These are phyloP conservation scores for Cyberlindnera suaveolens DNA, from an alignment of 805 yeast genomes.

Conservation along the genomic window DNA sequence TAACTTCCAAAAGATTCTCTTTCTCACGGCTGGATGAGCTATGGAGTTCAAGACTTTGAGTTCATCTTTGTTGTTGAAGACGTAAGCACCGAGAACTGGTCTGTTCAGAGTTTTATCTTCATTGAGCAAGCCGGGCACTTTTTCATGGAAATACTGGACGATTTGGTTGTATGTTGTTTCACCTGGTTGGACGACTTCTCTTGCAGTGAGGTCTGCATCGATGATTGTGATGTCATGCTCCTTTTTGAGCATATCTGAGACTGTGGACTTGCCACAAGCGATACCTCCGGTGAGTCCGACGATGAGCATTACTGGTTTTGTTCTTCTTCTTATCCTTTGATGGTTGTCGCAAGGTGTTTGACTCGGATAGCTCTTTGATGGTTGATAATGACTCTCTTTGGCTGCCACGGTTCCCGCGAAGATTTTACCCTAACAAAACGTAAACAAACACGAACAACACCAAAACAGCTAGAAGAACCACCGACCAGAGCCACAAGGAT, in stretches of 20 bases:
- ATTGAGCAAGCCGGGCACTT: slow-evolving; percentile 42
- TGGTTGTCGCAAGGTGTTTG: not conserved
- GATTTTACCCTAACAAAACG: no score
- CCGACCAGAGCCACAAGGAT: not conserved
- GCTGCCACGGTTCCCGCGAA: no score
- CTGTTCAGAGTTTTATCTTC: slow-evolving; percentile 48
- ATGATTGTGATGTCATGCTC: slow-evolving; percentile 52
- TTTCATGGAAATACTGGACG: slow-evolving; percentile 49
- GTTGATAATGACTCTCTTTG: no score
- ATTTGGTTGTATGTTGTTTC: slow-evolving; percentile 62
- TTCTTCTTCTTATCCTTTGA: not conserved
- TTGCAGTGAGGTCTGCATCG: slow-evolving; percentile 90
- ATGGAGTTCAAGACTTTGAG: slow-evolving; percentile 59
- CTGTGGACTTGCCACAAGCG: slow-evolving; percentile 95
- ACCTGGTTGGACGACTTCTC: slow-evolving; percentile 81
- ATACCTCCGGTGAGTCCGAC: slow-evolving; percentile 98
- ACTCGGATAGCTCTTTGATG: no score
- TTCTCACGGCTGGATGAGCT: slow-evolving; percentile 80
- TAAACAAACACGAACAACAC: not conserved
- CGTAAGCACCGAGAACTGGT: slow-evolving; percentile 66
- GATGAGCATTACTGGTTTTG: slow-evolving; percentile 53
- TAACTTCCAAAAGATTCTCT: slow-evolving; percentile 49
- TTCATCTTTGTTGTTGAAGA: slow-evolving; percentile 62
- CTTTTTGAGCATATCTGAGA: slow-evolving; percentile 50
- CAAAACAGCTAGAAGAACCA: not conserved